These are phyloP conservation scores for Podospora pseudocomata DNA, from an alignment of 495 filamentous ascomycete species.

Conservation along the genomic window DNA sequence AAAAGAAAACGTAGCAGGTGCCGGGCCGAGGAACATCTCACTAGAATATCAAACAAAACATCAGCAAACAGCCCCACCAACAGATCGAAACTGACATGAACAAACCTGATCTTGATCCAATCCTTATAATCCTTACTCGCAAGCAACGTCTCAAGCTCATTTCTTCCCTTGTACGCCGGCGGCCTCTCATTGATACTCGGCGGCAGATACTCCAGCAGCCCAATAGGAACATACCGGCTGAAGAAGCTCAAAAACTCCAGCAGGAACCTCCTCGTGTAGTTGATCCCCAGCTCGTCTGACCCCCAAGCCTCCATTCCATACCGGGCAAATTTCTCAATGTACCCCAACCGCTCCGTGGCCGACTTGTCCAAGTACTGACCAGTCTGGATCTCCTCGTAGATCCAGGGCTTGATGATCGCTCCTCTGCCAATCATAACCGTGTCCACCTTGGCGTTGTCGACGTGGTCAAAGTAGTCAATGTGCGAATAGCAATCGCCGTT, in stretches of 20 bases:
- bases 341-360: slow-evolving; percentile 75
- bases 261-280: slow-evolving; percentile 82
- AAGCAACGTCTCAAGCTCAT: slow-evolving; percentile 88
- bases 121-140: slow-evolving; percentile 87
- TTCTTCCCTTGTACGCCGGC: slow-evolving; percentile 73
- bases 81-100: not conserved
- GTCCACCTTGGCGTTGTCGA: slow-evolving; percentile 74
- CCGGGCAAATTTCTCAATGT: slow-evolving; percentile 80
- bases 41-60: slow-evolving; percentile 39
- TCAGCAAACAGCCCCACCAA: slow-evolving; percentile 9
- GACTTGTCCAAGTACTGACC: slow-evolving; percentile 95
- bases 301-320: slow-evolving; percentile 95
- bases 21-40: slow-evolving; percentile 95
- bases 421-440: slow-evolving; percentile 88
- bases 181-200: slow-evolving; percentile 83
- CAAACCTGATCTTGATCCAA: slow-evolving; percentile 92
- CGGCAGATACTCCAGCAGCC: slow-evolving; percentile 81
- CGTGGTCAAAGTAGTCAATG: slow-evolving; percentile 74
- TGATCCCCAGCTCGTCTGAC: slow-evolving; percentile 86
- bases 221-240: slow-evolving; percentile 84
- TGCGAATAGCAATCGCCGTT: slow-evolving; percentile 97
- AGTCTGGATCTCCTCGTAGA: slow-evolving; percentile 91
- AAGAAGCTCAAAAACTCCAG: slow-evolving; percentile 94
- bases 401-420: slow-evolving; percentile 92
- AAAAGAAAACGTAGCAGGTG: slow-evolving; percentile 86